phyloP scores from a whole-genome alignment of 257 asterid genomes.

The Craterostigma plantagineum region DNA sequence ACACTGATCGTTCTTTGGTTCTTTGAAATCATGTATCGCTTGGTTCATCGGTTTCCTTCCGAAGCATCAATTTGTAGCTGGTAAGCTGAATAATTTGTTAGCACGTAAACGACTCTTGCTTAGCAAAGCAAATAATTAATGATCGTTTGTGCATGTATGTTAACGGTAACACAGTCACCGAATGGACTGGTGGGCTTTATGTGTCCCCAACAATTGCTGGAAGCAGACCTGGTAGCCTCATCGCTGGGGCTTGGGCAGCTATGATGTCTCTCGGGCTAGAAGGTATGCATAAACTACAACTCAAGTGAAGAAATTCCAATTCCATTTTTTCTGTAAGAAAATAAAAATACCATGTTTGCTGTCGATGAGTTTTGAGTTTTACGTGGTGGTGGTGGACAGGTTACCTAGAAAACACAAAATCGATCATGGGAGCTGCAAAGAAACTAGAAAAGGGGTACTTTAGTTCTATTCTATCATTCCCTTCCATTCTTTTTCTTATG shows the following conservation, averaged over 20 bases:
- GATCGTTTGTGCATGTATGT: too few species aligned
- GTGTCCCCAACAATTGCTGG: conserved; percentile 95
- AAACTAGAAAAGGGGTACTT: conserved; percentile 67
- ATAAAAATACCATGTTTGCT: neutral
- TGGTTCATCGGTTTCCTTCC: conserved; percentile 19
- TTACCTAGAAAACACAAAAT: conserved; percentile 73
- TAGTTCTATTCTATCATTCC: too few species aligned
- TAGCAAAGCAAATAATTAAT: too few species aligned
- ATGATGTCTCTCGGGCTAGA: conserved; percentile 88
- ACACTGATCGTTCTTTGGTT: neutral
- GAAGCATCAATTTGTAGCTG: conserved; percentile 97
- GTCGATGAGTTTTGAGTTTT: conserved; percentile 8
- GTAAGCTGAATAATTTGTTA: conserved; percentile 26
- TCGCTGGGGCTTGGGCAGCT: conserved; percentile 99
- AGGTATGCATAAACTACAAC: too few species aligned
- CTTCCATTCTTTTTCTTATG: neutral
- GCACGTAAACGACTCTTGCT: too few species aligned
- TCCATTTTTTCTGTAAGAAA: too few species aligned
- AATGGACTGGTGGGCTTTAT: conserved; percentile 98
- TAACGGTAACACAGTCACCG: too few species aligned
- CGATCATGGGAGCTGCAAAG: conserved; percentile 91
- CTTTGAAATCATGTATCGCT: conserved; percentile 17
- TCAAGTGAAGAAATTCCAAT: too few species aligned
- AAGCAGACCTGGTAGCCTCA: conserved; percentile 89
- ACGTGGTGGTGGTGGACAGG: conserved; percentile 38